Base-by-base conservation (phyloP, 345 rosid species). In the Brassica carinata region DNA sequence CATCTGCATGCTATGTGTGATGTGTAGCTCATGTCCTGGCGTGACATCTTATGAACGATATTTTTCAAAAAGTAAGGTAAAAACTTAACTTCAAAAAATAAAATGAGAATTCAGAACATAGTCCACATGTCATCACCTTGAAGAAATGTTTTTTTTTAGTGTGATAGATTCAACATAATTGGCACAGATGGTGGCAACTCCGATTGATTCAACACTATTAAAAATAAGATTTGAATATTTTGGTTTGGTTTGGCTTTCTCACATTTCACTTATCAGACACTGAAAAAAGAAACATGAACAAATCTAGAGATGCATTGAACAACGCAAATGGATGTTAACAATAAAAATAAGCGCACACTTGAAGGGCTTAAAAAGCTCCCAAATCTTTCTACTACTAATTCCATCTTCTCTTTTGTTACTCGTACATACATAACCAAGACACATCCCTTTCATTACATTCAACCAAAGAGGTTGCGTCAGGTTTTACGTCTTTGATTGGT, bases 391-490 rank as follows among this genome's bases (percentile, higher is more conserved):
- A 73, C 69, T 59, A 67, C 64, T 73, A 73, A 40, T 30, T 19
- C 64, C 69, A 57, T 14, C 69, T 43, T 57, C 43, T 71, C 68
- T 30, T 65, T 72, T 8, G 40, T 64, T 7, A 73, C 67, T 68
- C 68, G 69, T 79, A 79, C 82, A 67, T 79, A 78, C 77, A 51
- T 48, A 79, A 73, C 40, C 31, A 23, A 43, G 69, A 59, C 70
- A 3, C 82, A 79, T 67, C 78, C 82, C 33, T 79, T 73, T 79
- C 74, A 67, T 73, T 67, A 67, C 78, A 73, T 31, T 73, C 27
- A 79, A 59, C 58, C 68, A 78, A 65, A 67, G 51, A 79, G 17
- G 73, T 14, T 72, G 73, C 59, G 63, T 72, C 73, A 38, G 55
- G 6, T 36, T 65, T 64, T 8, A 51, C 65, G 65, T 9, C 55